These are phyloP conservation scores for Chrysoporthe austroafricana DNA, from an alignment of 2,329 filamentous ascomycete species.

Conservation along the genomic window DNA sequence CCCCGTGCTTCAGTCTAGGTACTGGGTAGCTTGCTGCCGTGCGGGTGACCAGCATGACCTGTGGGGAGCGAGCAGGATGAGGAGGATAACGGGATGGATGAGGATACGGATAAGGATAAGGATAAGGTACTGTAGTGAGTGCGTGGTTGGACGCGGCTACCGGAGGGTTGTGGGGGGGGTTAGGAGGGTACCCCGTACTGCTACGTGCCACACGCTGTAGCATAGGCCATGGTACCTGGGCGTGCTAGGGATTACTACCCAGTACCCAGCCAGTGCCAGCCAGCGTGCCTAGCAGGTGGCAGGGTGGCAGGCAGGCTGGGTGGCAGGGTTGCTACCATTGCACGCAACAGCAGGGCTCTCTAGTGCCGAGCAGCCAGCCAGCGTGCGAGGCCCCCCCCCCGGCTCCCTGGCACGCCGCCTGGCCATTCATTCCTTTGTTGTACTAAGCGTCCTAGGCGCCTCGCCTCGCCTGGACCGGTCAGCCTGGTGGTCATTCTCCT, in stretches of 20 bases:
- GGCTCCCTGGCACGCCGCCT: no score
- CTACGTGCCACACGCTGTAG: neutral
- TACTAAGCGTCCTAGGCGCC: no score
- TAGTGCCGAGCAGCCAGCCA: no score
- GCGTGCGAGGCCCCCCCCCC: no score
- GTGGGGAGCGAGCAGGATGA: neutral
- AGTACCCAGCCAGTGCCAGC: no score
- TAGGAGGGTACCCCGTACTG: neutral
- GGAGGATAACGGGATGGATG: neutral
- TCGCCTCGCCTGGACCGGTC: no score
- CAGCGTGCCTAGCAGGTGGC: no score
- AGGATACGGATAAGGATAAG: neutral
- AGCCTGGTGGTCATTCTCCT: no score
- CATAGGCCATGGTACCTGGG: neutral
- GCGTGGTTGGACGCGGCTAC: slow-evolving; percentile 1
- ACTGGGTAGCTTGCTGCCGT: neutral
- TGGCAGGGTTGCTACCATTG: no score
- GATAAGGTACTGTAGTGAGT: neutral
- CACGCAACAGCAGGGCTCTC: no score
- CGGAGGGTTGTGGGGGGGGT: neutral
- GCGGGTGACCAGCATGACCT: neutral
- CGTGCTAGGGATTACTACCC: neutral
- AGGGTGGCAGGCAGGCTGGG: no score
- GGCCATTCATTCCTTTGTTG: no score
- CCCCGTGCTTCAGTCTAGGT: neutral